Percentiles rank a stretch among this genome's conserved stretches.
Conservation (phyloP, 75 land plant genomes). For the Pseudotsuga menziesii region DNA sequence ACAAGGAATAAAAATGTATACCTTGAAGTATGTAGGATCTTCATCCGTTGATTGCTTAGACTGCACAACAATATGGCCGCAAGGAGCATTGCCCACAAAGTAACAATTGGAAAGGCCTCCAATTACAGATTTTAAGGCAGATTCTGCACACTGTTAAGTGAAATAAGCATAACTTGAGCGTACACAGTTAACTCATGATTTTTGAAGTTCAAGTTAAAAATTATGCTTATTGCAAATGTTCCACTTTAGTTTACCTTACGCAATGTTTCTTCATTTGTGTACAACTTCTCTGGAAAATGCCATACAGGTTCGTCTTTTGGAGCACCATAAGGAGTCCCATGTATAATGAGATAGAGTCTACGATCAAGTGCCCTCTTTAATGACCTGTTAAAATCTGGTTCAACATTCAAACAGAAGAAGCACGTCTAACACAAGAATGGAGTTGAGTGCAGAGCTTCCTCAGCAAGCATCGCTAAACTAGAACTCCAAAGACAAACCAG, state of each 20-base stretch:
- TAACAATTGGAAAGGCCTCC: constrained; percentile 65
- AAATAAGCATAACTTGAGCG: background rate
- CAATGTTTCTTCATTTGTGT: constrained; percentile 74
- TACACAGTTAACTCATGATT: background rate
- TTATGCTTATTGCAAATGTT: background rate
- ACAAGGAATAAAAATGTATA: constrained; percentile 16
- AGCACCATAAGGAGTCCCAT: constrained; percentile 59
- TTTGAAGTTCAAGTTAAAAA: background rate
- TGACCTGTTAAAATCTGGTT: constrained; percentile 46
- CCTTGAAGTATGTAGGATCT: constrained; percentile 37
- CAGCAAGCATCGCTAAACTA: background rate
- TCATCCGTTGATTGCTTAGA: constrained; percentile 24
- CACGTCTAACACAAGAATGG: background rate
- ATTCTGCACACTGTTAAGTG: constrained; percentile 86
- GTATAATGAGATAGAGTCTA: constrained; percentile 87
- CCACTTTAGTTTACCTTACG: constrained; percentile 45
- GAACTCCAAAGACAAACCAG: background rate
- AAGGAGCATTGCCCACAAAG: constrained; percentile 98
- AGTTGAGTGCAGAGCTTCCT: background rate
- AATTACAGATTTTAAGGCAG: constrained; percentile 63
- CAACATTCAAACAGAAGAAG: background rate
- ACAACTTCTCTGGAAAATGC: constrained; percentile 97
- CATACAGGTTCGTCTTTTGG: constrained; percentile 65
- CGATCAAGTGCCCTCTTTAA: constrained; percentile 83
- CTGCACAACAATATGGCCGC: constrained; percentile 62